Conservation (phyloP, 768 basidiomycete species). For the Suillus bovinus region DNA sequence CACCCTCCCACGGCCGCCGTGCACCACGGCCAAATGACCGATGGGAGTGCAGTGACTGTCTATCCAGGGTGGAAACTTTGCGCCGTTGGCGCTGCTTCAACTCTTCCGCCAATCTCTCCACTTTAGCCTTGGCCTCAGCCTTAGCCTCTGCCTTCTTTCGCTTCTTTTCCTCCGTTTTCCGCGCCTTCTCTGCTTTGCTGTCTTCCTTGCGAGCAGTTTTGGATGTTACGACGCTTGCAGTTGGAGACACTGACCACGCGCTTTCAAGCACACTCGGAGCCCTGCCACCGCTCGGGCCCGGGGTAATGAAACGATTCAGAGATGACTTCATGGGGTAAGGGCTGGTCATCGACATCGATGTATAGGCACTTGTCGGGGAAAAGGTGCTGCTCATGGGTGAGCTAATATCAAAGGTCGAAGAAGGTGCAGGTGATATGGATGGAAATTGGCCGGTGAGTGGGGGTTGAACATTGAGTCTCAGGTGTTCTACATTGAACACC, state of each 20-base stretch:
- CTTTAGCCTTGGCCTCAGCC: constrained; percentile 39
- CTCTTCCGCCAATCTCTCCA: constrained; percentile 45
- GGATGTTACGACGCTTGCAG: constrained; percentile 13
- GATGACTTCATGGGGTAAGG: constrained; percentile 22
- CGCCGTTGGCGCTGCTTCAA: constrained; percentile 42
- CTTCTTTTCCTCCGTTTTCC: constrained; percentile 44
- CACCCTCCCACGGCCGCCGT: constrained; percentile 24
- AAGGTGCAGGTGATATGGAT: constrained; percentile 17
- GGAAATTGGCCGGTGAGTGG: constrained; percentile 17
- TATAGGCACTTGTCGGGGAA: neutral
- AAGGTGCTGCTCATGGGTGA: constrained; percentile 7
- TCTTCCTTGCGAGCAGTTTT: constrained; percentile 24
- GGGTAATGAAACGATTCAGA: constrained; percentile 29
- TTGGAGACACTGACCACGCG: constrained; percentile 20
- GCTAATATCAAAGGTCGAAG: constrained; percentile 13
- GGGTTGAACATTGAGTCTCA: constrained; percentile 32
- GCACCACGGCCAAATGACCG: constrained; percentile 19
- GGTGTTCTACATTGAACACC: constrained; percentile 25
- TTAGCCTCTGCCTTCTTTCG: constrained; percentile 44
- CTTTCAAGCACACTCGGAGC: constrained; percentile 11
- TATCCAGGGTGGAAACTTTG: constrained; percentile 29
- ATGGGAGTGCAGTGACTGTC: constrained; percentile 30
- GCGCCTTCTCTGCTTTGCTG: constrained; percentile 42
- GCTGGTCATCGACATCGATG: neutral
- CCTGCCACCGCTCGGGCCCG: constrained; percentile 20